These are phyloP conservation scores for Tetrahymena thermophila DNA, from an alignment of 73 alveolate species.

Conservation along the genomic window DNA sequence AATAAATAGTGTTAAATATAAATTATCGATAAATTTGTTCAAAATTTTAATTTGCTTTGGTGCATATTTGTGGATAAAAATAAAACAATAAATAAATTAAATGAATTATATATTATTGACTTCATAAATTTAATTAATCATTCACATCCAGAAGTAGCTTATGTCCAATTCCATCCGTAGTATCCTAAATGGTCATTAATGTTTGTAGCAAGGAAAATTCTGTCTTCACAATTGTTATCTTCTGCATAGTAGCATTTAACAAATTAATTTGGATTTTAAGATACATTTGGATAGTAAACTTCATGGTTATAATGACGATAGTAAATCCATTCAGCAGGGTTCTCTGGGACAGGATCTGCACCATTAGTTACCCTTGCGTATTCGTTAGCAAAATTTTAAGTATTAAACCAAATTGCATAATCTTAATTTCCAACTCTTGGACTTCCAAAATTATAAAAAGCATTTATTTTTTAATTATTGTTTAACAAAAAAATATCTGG, in stretches of 20 bases:
- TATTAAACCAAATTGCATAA: neutral
- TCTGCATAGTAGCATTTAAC: neutral
- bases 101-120: too few relatives aligned
- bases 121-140: neutral
- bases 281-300: neutral
- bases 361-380: slow-evolving; percentile 18
- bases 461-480: neutral
- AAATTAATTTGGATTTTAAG: neutral
- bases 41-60: too few relatives aligned
- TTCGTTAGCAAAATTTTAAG: neutral
- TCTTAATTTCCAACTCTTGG: slow-evolving; percentile 41
- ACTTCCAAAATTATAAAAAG: slow-evolving; percentile 23
- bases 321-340: neutral
- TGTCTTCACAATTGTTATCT: neutral
- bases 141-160: neutral
- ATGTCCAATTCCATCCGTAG: neutral
- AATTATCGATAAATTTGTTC: too few relatives aligned
- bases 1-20: too few relatives aligned
- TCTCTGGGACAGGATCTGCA: slow-evolving; percentile 43
- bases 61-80: too few relatives aligned
- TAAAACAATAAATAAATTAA: too few relatives aligned
- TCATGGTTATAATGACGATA: neutral
- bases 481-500: neutral
- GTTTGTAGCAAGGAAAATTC: neutral
- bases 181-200: neutral